phyloP scores from a whole-genome alignment of 1,139 yeast species.

The Yamadazyma kanchanaburiensis region DNA sequence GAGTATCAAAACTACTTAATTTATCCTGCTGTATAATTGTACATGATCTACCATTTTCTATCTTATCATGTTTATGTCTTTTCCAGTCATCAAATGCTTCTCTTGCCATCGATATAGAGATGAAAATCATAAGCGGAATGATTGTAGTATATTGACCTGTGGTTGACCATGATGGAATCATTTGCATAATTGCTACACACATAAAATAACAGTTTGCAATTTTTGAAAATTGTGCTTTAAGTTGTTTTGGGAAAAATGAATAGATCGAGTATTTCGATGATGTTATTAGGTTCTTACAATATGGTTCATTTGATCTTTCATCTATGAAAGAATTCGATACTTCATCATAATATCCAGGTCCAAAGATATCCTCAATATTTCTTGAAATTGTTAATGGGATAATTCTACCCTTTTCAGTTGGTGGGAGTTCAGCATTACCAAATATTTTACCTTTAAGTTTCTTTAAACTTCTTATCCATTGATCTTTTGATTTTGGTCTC shows the following conservation, averaged over 20 bases:
- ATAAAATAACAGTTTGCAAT: conserved; percentile 85
- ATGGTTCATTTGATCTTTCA: conserved; percentile 65
- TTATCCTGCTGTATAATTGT: conserved; percentile 36
- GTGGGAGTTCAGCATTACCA: conserved; percentile 43
- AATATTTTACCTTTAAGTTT: conserved; percentile 30
- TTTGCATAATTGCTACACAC: conserved; percentile 85
- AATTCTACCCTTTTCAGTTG: conserved; percentile 67
- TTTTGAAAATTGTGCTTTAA: conserved; percentile 88
- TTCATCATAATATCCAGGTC: conserved; percentile 25
- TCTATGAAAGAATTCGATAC: conserved; percentile 45
- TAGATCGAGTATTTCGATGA: conserved; percentile 84
- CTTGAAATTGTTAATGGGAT: conserved; percentile 59
- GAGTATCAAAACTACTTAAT: conserved; percentile 29
- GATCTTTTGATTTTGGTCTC: conserved; percentile 2
- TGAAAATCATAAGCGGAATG: conserved; percentile 79
- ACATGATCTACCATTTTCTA: conserved; percentile 69
- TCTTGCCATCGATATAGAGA: conserved; percentile 85
- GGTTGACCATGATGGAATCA: conserved; percentile 97
- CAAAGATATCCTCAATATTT: conserved; percentile 24
- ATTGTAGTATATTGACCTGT: conserved; percentile 97
- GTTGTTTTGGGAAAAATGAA: conserved; percentile 83
- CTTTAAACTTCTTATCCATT: conserved; percentile 10
- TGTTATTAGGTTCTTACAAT: conserved; percentile 65
- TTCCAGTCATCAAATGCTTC: conserved; percentile 94
- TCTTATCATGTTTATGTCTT: conserved; percentile 80